phyloP scores from a whole-genome alignment of 108 stramenopile genomes.

The Pinguiococcus pyrenoidosus region DNA sequence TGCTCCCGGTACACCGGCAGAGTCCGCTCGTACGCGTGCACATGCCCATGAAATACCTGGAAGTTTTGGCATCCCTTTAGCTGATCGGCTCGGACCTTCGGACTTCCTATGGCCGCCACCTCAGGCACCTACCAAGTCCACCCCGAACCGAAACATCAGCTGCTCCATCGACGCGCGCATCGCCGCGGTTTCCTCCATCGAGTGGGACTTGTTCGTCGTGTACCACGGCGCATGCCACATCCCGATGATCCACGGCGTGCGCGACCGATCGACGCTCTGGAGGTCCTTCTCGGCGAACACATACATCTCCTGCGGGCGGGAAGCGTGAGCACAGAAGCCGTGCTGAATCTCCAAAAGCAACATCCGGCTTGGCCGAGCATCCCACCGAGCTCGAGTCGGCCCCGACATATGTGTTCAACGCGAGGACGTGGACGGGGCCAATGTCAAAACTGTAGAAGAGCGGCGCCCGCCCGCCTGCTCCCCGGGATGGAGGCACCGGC shows the following conservation, averaged over 20 bases:
- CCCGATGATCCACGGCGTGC: constrained; percentile 9
- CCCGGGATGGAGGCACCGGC: background rate
- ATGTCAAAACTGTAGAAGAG: background rate
- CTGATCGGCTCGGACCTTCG: too few relatives aligned
- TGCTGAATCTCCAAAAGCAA: too few relatives aligned
- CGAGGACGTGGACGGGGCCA: constrained; percentile 1
- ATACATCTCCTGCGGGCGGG: too few relatives aligned
- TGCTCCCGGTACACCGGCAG: constrained; percentile 1
- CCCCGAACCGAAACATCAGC: background rate
- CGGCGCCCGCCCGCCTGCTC: too few relatives aligned
- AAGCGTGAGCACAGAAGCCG: too few relatives aligned
- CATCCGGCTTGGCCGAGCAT: too few relatives aligned
- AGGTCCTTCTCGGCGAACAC: too few relatives aligned
- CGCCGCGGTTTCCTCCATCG: background rate
- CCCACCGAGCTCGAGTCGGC: too few relatives aligned
- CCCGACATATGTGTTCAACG: constrained; percentile 1
- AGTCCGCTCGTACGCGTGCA: constrained; percentile 24
- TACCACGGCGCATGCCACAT: constrained; percentile 5
- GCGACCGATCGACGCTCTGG: background rate
- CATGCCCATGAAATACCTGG: constrained; percentile 18
- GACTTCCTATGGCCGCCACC: too few relatives aligned
- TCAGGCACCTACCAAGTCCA: too few relatives aligned
- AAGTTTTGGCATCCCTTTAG: too few relatives aligned
- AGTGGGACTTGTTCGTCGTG: constrained; percentile 8
- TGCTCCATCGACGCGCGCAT: constrained; percentile 7